Conservation (phyloP, 2,329 filamentous ascomycete genomes). For the Aspergillus awamori region DNA sequence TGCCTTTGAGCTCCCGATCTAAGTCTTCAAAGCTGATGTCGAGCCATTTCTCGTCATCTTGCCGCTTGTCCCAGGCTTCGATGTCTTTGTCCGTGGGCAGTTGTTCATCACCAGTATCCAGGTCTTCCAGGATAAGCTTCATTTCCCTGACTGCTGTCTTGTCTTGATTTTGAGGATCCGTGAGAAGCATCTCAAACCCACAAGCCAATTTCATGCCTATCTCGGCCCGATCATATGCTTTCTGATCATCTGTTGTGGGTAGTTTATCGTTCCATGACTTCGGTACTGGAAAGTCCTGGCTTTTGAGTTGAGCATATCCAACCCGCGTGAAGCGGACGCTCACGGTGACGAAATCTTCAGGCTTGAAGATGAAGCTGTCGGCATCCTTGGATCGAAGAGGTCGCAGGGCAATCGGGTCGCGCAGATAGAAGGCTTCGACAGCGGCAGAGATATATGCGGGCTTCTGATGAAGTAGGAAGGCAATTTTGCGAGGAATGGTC, state of each 20-base stretch:
- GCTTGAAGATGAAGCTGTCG: slow-evolving; percentile 66
- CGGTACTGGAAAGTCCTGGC: slow-evolving; percentile 74
- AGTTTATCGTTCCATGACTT: slow-evolving; percentile 58
- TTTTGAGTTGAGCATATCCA: slow-evolving; percentile 85
- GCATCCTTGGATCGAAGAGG: slow-evolving; percentile 63
- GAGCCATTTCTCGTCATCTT: slow-evolving; percentile 88
- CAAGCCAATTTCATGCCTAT: slow-evolving; percentile 87
- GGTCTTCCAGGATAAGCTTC: slow-evolving; percentile 72
- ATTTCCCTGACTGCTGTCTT: slow-evolving; percentile 74
- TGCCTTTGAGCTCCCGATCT: slow-evolving; percentile 72
- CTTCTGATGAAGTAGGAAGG: slow-evolving; percentile 73
- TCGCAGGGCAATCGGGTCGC: slow-evolving; percentile 76
- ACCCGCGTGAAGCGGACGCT: slow-evolving; percentile 85
- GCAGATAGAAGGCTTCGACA: slow-evolving; percentile 88
- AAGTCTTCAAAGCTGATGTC: slow-evolving; percentile 91
- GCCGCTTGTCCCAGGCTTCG: slow-evolving; percentile 64
- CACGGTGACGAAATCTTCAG: slow-evolving; percentile 75
- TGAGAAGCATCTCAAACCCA: slow-evolving; percentile 85
- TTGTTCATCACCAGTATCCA: slow-evolving; percentile 69
- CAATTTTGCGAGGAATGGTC: slow-evolving; percentile 78
- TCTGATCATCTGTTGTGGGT: slow-evolving; percentile 48
- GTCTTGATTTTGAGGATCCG: slow-evolving; percentile 68
- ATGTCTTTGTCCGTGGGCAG: slow-evolving; percentile 79
- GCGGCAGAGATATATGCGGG: slow-evolving; percentile 79
- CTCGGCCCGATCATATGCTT: slow-evolving; percentile 55